Base-by-base conservation (phyloP, 768 basidiomycete species). In the Rhodosporidiobolus odoratus region DNA sequence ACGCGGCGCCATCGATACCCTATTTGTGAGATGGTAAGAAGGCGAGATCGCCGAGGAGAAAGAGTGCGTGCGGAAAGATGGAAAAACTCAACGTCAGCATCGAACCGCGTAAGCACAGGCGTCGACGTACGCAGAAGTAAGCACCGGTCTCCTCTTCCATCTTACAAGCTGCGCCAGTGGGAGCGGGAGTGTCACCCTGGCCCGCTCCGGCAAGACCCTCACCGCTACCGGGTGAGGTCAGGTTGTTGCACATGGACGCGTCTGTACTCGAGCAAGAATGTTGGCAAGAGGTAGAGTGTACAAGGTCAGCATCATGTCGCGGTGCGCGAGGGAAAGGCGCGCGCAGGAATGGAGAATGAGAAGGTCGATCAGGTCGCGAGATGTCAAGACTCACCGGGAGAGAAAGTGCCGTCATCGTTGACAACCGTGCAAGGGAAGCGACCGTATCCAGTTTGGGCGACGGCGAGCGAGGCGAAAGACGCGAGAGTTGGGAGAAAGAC, bases 51-150 rank as follows among this genome's bases (percentile, higher is more conserved):
- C n/a, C n/a, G n/a, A n/a, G n/a, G n/a, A n/a, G n/a, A n/a, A n/a
- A n/a, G n/a, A n/a, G n/a, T n/a, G n/a, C n/a, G n/a, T n/a, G n/a
- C n/a, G n/a, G n/a, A n/a, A n/a, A n/a, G n/a, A n/a, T n/a, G n/a
- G n/a, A n/a, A n/a, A n/a, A n/a, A n/a, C n/a, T n/a, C n/a, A n/a
- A n/a, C n/a, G n/a, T n/a, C n/a, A n/a, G n/a, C n/a, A n/a, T n/a
- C n/a, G n/a, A n/a, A n/a, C n/a, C n/a, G n/a, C n/a, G n/a, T n/a
- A n/a, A n/a, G n/a, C n/a, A n/a, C n/a, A n/a, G n/a, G n/a, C n/a
- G n/a, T n/a, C n/a, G n/a, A n/a, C n/a, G n/a, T n/a, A n/a, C n/a
- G 60, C 70, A 72, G 66, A 67, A 72, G 62, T 67, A 72, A 19
- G 65, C 65, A 32, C 66, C 66, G 7, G 62, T 43, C 50, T 58